Conservation (phyloP, 192 early-diverging fungal genomes). For the Thamnidium elegans region DNA sequence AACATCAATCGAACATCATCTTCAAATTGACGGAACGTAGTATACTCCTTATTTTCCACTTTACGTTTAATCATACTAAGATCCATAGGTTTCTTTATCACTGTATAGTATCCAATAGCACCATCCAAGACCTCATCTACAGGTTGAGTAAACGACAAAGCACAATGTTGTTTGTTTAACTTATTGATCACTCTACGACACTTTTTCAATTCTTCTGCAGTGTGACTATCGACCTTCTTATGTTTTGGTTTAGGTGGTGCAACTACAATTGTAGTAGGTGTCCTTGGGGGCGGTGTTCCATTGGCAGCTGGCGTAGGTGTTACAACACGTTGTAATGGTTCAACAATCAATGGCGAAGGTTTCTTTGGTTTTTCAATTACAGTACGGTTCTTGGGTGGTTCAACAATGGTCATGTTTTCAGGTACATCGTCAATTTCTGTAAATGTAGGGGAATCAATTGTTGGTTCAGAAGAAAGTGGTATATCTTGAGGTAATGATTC, state of each 20-base stretch:
- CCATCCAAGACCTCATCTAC: slow-evolving; percentile 58
- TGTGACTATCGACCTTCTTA: slow-evolving; percentile 18
- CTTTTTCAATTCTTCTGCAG: slow-evolving; percentile 33
- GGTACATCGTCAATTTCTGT: slow-evolving; percentile 18
- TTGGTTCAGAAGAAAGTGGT: slow-evolving; percentile 3
- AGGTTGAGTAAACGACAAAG: slow-evolving; percentile 57
- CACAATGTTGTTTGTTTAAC: slow-evolving; percentile 44
- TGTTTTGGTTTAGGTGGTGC: slow-evolving; percentile 2
- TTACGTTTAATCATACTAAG: slow-evolving; percentile 49
- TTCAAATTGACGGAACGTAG: slow-evolving; percentile 40
- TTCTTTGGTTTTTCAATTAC: neutral
- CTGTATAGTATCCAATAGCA: slow-evolving; percentile 62
- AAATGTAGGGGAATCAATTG: neutral
- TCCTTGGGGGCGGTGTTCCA: neutral
- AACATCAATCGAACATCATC: slow-evolving; percentile 55
- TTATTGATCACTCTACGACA: slow-evolving; percentile 41
- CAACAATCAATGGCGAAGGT: neutral
- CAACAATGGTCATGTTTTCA: slow-evolving; percentile 24
- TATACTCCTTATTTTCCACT: slow-evolving; percentile 42
- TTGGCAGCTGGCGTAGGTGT: neutral
- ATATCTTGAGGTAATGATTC: slow-evolving; percentile 22
- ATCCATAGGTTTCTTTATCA: slow-evolving; percentile 56
- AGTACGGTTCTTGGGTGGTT: slow-evolving; percentile 19
- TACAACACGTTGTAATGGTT: neutral
- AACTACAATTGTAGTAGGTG: neutral